Base-by-base conservation (phyloP, 257 asterid species). In the Ehretia macrophylla region DNA sequence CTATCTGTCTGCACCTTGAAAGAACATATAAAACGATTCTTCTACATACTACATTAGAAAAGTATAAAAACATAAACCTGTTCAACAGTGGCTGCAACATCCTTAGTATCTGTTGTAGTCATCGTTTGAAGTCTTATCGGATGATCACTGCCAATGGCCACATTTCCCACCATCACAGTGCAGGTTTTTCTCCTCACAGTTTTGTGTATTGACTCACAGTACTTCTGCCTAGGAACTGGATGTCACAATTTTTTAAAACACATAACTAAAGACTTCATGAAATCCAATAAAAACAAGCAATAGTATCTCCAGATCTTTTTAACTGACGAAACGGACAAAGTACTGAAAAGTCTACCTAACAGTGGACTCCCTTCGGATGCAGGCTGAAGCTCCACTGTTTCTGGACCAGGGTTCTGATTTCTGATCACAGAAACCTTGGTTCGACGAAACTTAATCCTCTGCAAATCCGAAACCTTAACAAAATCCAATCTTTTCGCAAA, bases 101-200 rank as follows among this genome's bases (percentile, higher is more conserved):
- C 97, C 78, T 93, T 93, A n/a, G 99, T 93, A 74, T 93, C 99
- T 0, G 99, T 73, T 32, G 97, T 93, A 68, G 99, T 89, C 97
- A 93, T 93, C 37, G 99, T 93, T 51, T 93, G 99, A 78, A 93
- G 69, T 77, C 97, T 83, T 51, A 93, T 86, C 27, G 99, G 99
- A 82, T 93, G 99, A 53, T 89, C 88, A 62, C 99, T 89, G 54
- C 99, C 99, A 55, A 93, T 77, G 44, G 96, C 85, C 57, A 93
- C 97, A 72, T 93, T 93, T 46, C 99, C 99, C 55, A 93, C 94
- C 99, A 86, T 89, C 72, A 93, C 99, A 0, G 97, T 93, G 55
- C 90, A 44, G 53, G 99, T 93, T 74, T 89, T 87, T 56, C 99
- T 80, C 80, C 99, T 79, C 60, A 86, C 64, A 13, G 99, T 89